These are phyloP conservation scores for Sporothrix humicola DNA, from an alignment of 2,329 filamentous ascomycete species.

Conservation along the genomic window DNA sequence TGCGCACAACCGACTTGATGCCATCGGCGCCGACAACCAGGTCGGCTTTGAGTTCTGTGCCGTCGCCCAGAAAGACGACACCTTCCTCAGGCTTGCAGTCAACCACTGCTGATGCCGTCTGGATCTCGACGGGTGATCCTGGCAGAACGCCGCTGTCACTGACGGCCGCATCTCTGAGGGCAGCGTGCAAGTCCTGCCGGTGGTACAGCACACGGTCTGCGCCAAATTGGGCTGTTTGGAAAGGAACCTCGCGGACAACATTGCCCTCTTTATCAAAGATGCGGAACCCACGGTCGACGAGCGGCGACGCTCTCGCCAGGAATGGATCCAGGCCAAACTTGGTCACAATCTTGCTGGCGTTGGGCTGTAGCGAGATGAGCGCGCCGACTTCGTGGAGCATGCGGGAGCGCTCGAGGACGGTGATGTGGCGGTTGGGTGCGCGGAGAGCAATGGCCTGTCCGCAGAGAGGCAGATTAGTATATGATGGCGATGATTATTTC, in stretches of 20 bases:
- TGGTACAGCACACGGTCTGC: constrained; percentile 6
- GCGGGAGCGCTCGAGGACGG: constrained; percentile 2
- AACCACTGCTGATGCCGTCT: neutral
- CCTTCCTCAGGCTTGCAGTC: neutral
- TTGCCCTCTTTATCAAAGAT: neutral
- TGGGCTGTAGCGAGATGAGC: neutral
- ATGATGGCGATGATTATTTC: no score
- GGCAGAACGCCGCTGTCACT: neutral
- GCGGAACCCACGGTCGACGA: neutral
- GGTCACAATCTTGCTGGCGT: neutral
- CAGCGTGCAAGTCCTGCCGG: constrained; percentile 8
- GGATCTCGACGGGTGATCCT: neutral
- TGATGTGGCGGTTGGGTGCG: neutral
- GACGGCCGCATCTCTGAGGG: neutral
- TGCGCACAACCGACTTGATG: neutral
- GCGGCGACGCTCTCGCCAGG: neutral
- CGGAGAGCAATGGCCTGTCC: neutral
- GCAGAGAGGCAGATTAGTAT: neutral
- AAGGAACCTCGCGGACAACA: neutral
- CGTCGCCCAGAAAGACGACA: neutral
- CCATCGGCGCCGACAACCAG: neutral
- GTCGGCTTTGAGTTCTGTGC: neutral
- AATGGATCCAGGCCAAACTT: neutral
- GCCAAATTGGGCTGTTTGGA: neutral
- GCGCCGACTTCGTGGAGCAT: neutral